Evolutionary conservation across 1,284 basidiomycete species (phyloP).

Genomic region (Apiotrichum siamense): DNA sequence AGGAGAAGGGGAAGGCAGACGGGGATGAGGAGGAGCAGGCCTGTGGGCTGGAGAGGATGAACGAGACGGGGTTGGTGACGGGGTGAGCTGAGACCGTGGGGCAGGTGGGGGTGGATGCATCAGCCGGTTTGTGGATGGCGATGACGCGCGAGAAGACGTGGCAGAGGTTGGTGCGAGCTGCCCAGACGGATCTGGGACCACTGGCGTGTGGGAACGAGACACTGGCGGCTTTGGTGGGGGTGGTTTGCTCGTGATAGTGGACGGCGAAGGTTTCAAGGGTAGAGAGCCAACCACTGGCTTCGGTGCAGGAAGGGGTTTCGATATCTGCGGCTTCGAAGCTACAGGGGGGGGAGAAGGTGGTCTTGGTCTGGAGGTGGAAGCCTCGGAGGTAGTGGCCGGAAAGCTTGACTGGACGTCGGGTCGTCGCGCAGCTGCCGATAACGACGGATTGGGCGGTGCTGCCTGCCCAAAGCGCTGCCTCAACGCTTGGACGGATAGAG

Average conservation of each 20-base stretch:
- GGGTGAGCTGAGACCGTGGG: not conserved
- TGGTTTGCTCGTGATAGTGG: not conserved
- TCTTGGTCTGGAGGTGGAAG: too few relatives aligned
- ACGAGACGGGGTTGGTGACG: not conserved
- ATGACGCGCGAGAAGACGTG: not conserved
- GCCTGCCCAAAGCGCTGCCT: slow-evolving; percentile 18
- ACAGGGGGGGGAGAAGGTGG: too few relatives aligned
- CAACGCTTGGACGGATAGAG: slow-evolving; percentile 23
- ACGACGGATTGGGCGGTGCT: not conserved
- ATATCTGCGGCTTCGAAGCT: too few relatives aligned
- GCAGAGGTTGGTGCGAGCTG: not conserved
- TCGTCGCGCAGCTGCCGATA: too few relatives aligned
- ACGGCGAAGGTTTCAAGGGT: too few relatives aligned
- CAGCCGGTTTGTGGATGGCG: not conserved
- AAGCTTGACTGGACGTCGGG: too few relatives aligned
- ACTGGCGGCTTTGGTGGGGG: not conserved
- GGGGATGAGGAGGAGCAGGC: slow-evolving; percentile 6
- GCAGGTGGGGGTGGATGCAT: not conserved
- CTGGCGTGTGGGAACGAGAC: not conserved
- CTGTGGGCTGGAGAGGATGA: not conserved
- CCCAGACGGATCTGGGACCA: not conserved
- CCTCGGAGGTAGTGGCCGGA: too few relatives aligned
- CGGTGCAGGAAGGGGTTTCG: too few relatives aligned
- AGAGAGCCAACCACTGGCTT: too few relatives aligned
- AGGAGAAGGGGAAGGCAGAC: not conserved